These are phyloP conservation scores for Russula earlei DNA, from an alignment of 768 basidiomycete species.

Conservation along the genomic window DNA sequence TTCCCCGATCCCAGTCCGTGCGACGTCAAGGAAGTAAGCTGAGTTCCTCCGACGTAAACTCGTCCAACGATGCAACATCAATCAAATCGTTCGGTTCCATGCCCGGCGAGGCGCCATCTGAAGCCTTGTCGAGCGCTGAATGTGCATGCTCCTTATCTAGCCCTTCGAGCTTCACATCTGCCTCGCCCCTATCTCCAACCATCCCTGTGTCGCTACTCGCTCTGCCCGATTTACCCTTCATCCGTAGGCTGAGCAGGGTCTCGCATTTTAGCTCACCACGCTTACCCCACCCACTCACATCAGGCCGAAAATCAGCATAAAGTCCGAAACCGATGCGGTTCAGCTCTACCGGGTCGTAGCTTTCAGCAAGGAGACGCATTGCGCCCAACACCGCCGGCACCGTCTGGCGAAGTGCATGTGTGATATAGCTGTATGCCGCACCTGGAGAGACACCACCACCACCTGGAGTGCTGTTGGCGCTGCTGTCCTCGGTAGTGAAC, in stretches of 20 bases:
- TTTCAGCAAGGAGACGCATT: slow-evolving; percentile 55
- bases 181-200: not conserved
- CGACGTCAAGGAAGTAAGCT: slow-evolving; percentile 7
- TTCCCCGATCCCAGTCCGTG: not conserved
- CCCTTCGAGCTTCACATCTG: not conserved
- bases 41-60: slow-evolving; percentile 31
- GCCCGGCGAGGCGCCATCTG: not conserved
- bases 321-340: slow-evolving; percentile 63
- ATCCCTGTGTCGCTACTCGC: not conserved
- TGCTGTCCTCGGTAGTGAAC: slow-evolving; percentile 40
- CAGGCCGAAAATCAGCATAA: slow-evolving; percentile 83
- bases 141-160: not conserved
- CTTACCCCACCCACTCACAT: slow-evolving; percentile 76
- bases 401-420: slow-evolving; percentile 69
- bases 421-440: slow-evolving; percentile 77
- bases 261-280: slow-evolving; percentile 63
- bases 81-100: slow-evolving; percentile 18
- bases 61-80: slow-evolving; percentile 42
- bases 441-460: slow-evolving; percentile 51
- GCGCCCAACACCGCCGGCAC: slow-evolving; percentile 72
- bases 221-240: slow-evolving; percentile 1
- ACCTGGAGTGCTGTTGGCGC: not conserved
- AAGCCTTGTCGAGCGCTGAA: not conserved
- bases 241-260: slow-evolving; percentile 52
- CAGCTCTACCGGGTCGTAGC: slow-evolving; percentile 48